These are phyloP conservation scores for Adansonia rubrostipa DNA, from an alignment of 441 rosid species.

Conservation along the genomic window DNA sequence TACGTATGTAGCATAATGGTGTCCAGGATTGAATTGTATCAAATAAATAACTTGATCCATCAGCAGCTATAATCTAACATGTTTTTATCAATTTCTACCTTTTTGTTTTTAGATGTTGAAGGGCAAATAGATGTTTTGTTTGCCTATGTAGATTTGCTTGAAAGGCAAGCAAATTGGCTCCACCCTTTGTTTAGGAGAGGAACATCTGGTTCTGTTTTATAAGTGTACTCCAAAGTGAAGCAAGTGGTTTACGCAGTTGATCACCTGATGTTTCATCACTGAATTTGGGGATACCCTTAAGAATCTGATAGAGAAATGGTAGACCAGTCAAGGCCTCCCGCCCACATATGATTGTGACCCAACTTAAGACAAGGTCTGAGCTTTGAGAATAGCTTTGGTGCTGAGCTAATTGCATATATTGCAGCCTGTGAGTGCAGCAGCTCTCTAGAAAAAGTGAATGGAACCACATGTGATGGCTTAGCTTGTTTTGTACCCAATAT, in stretches of 20 bases:
- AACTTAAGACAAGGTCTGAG: too few relatives aligned
- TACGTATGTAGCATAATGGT: neutral
- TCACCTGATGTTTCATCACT: neutral
- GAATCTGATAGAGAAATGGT: slow-evolving; percentile 22
- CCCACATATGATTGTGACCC: too few relatives aligned
- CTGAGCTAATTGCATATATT: too few relatives aligned
- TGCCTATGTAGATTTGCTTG: neutral
- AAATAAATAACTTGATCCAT: too few relatives aligned
- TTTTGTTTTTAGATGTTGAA: neutral
- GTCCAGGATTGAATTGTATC: too few relatives aligned
- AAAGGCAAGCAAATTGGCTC: neutral
- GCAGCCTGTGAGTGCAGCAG: slow-evolving; percentile 23
- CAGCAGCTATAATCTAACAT: too few relatives aligned
- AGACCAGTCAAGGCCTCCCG: slow-evolving; percentile 37
- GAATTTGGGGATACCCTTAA: slow-evolving; percentile 16
- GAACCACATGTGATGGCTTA: slow-evolving; percentile 29
- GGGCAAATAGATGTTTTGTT: neutral
- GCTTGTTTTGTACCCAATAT: slow-evolving; percentile 24
- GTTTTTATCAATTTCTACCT: neutral
- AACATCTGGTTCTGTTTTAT: neutral
- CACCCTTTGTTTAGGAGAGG: neutral
- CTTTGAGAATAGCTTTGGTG: too few relatives aligned
- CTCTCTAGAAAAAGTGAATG: slow-evolving; percentile 15
- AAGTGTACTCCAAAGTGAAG: neutral
- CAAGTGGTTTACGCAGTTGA: neutral